Base-by-base conservation (phyloP, 2,329 filamentous ascomycete genomes). In the Arthrobotrys entomopaga region DNA sequence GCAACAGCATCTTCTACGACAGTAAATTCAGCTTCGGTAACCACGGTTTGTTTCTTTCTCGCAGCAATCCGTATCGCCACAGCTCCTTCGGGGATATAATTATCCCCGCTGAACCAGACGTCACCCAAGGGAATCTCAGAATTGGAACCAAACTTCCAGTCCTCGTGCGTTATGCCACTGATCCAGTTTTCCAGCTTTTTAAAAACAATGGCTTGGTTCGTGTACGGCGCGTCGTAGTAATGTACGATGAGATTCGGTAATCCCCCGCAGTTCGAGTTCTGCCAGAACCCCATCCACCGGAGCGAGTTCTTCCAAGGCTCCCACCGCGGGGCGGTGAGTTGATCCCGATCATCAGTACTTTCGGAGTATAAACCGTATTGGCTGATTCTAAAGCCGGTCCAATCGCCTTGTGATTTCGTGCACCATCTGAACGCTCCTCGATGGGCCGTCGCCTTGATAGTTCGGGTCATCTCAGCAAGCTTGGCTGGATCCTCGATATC, bases 201-300 rank as follows among this genome's bases (percentile, higher is more conserved):
- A 13, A 53, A 67, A 11, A 46, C 54, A 15, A 60, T 26, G 1
- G 38, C 49, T 40, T 67, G 65, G 7, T 42, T 60, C 1, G 65
- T 60, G 26, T 67, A 67, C 11, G 46, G 56, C 10, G 16, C 38
- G 3, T 15, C 4, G 49, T 67, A 67, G 16, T 54, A 67, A 19
- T 67, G 65, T 15, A 67, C 24, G 6, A 67, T 54, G 10, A 67
- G 6, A 29, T 34, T 56, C 3, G 65, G 65, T 8, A 67, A 26
- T 2, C 56, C 65, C 0, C 16, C 8, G 16, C 65, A 67, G 1
- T 34, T 11, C 1, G 0, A 3, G 3, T 67, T 38, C 24, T 56
- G 53, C 65, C 65, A 67, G 20, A 60, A 67, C 7, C 65, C 65
- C 7, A 67, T 40, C 65, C 65, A 67, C n/a, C 56, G 48, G 10